Evolutionary conservation across 2,329 filamentous ascomycete species (phyloP), one percentile per base, ranked within the genome.

Genomic region (Fusarium chuoi): DNA sequence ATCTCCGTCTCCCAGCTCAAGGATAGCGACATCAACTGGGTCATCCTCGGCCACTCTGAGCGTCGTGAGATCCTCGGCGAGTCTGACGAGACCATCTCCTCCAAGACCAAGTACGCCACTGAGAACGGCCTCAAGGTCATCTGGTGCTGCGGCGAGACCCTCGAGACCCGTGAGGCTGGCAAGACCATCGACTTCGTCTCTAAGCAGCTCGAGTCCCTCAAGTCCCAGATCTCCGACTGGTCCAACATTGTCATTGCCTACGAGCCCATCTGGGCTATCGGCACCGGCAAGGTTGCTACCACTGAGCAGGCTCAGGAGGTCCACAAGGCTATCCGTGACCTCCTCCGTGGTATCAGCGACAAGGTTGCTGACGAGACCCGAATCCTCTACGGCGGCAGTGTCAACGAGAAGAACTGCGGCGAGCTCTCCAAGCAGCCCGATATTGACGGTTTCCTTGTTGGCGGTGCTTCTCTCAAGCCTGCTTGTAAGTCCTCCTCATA

Each of bases 391-490:
- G 96, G 96, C 77, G 96, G 96, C 82, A 96, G 93, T 80, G 96
- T 99, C 80, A 97, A 89, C 83, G 96, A 98, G 89, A 98, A 98
- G 93, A 99, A 99, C 91, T 97, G 94, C 89, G 90, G 88, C 81
- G 96, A 98, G 75, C 90, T 99, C 79, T 91, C 93, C 83, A 96
- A 95, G 89, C 91, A 98, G 90, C 84, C 90, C 75, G 96, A 99
- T 85, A 98, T 99, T 84, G 96, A 99, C 84, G 96, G 96, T 68
- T 98, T 98, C 92, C 90, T 98, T 78, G 96, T 98, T 77, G 96
- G 96, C 76, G 96, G 96, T 85, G 96, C 96, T 82, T 96, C 93
- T 84, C 90, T 98, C 87, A 98, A 98, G 92, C 96, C 96, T 82
- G 95, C 94, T 77, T 98, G 92, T 94, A 86, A 89, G 92, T 88